Evolutionary conservation across 2,329 filamentous ascomycete species (phyloP).

Genomic region (Paecilomyces dactylethromorphus): DNA sequence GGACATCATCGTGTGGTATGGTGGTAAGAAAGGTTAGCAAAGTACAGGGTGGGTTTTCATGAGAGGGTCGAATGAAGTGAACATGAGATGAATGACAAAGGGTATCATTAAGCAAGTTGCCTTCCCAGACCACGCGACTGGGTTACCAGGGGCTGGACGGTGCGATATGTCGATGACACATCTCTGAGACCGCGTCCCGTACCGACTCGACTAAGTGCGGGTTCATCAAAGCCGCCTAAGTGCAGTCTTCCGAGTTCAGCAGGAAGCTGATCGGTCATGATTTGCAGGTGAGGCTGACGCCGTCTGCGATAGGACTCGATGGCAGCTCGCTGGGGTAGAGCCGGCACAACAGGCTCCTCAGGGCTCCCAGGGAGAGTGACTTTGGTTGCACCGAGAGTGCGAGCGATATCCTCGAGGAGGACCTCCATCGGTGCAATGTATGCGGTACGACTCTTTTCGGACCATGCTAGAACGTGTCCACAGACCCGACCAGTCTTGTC

Average conservation of each 20-base stretch:
- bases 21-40: not conserved
- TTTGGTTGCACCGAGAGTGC: conserved; percentile 63
- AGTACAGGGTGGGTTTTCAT: not conserved
- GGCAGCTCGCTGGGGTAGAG: conserved; percentile 10
- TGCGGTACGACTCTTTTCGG: conserved; percentile 68
- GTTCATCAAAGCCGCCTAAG: conserved; percentile 14
- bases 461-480: conserved; percentile 87
- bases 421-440: conserved; percentile 97
- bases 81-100: not conserved
- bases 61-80: not conserved
- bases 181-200: conserved; percentile 11
- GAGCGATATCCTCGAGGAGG: conserved; percentile 74
- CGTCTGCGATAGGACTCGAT: conserved; percentile 13
- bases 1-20: not conserved
- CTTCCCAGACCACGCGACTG: conserved; percentile 30
- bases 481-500: conserved; percentile 76
- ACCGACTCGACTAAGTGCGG: conserved; percentile 10
- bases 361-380: conserved; percentile 61
- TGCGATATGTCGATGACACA: conserved; percentile 18
- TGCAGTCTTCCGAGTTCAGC: conserved; percentile 17
- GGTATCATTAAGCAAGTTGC: conserved; percentile 24
- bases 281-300: conserved; percentile 14
- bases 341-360: conserved; percentile 16
- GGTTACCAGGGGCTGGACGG: conserved; percentile 20
- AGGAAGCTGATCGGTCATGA: conserved; percentile 19